Evolutionary conservation across 2,329 filamentous ascomycete species (phyloP).

Genomic region (Penicillium concentricum): DNA sequence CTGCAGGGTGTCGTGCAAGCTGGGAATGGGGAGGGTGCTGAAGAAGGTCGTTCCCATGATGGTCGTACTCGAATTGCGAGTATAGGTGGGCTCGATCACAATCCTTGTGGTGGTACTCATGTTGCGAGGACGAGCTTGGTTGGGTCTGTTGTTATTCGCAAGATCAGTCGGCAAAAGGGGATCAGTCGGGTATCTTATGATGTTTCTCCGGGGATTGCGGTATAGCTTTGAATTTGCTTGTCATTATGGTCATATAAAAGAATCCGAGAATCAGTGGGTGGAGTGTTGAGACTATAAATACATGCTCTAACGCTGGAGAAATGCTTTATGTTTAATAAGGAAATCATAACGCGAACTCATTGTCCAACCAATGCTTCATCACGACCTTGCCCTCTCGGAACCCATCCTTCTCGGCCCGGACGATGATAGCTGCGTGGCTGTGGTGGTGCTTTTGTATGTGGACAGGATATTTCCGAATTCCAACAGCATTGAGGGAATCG

Average conservation of each 20-base stretch:
- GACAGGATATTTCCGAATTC: slow-evolving; percentile 58
- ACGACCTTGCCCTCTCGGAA: slow-evolving; percentile 79
- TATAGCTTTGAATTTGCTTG: not conserved
- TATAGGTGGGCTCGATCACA: slow-evolving; percentile 30
- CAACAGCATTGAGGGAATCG: slow-evolving; percentile 65
- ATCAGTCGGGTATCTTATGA: slow-evolving; percentile 32
- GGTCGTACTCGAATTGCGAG: slow-evolving; percentile 27
- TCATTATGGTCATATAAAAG: not conserved
- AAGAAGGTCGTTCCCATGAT: slow-evolving; percentile 8
- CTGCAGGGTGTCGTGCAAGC: slow-evolving; percentile 19
- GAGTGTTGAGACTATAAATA: not conserved
- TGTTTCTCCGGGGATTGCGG: slow-evolving; percentile 12
- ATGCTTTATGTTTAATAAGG: not conserved
- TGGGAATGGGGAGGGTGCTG: slow-evolving; percentile 16
- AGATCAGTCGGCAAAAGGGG: slow-evolving; percentile 31
- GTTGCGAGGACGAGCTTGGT: slow-evolving; percentile 23
- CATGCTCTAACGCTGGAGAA: not conserved
- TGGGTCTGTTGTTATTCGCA: slow-evolving; percentile 27
- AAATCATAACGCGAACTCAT: slow-evolving; percentile 65
- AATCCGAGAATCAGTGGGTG: not conserved
- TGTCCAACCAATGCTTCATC: slow-evolving; percentile 74
- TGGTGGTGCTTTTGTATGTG: slow-evolving; percentile 65
- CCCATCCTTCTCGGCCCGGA: slow-evolving; percentile 63
- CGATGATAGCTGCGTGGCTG: slow-evolving; percentile 86
- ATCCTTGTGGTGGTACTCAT: slow-evolving; percentile 34